phyloP scores from a whole-genome alignment of 1,139 yeast species.

The Pichia sp. region DNA sequence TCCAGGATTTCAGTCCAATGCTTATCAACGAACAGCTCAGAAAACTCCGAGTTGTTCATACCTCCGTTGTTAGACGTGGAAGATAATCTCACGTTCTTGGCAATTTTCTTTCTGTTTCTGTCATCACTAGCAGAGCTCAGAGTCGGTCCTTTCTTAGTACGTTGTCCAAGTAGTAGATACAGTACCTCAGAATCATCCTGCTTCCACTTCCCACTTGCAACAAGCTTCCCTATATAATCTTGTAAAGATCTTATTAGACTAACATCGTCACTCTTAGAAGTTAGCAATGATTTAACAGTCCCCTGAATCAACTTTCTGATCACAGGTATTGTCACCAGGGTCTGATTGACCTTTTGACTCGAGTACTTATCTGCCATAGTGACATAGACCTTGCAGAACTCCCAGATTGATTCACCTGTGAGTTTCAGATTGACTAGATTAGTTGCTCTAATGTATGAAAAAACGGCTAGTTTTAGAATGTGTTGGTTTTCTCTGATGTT shows the following conservation, averaged over 20 bases:
- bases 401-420: slow-evolving; percentile 60
- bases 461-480: slow-evolving; percentile 46
- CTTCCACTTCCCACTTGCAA: slow-evolving; percentile 45
- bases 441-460: slow-evolving; percentile 47
- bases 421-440: slow-evolving; percentile 55
- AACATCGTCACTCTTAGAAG: slow-evolving; percentile 49
- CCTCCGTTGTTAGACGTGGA: background rate
- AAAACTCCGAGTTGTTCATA: slow-evolving; percentile 34
- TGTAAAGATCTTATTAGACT: slow-evolving; percentile 45
- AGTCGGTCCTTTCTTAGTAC: slow-evolving; percentile 19
- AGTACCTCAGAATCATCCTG: slow-evolving; percentile 43
- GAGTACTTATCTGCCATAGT: slow-evolving; percentile 29
- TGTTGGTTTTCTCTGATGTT: slow-evolving; percentile 56
- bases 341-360: slow-evolving; percentile 27
- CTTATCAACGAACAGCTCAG: slow-evolving; percentile 49
- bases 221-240: slow-evolving; percentile 40
- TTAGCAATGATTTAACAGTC: slow-evolving; percentile 42
- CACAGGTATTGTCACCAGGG: slow-evolving; percentile 39
- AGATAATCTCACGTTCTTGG: slow-evolving; percentile 4
- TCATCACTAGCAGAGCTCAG: slow-evolving; percentile 9
- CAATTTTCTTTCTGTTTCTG: slow-evolving; percentile 11
- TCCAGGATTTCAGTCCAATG: slow-evolving; percentile 61
- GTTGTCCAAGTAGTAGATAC: slow-evolving; percentile 39
- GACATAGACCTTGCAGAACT: slow-evolving; percentile 52
- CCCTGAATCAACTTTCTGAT: slow-evolving; percentile 59